Evolutionary conservation across 23 red algal species (phyloP).

Genomic region (Chondrus crispus): DNA sequence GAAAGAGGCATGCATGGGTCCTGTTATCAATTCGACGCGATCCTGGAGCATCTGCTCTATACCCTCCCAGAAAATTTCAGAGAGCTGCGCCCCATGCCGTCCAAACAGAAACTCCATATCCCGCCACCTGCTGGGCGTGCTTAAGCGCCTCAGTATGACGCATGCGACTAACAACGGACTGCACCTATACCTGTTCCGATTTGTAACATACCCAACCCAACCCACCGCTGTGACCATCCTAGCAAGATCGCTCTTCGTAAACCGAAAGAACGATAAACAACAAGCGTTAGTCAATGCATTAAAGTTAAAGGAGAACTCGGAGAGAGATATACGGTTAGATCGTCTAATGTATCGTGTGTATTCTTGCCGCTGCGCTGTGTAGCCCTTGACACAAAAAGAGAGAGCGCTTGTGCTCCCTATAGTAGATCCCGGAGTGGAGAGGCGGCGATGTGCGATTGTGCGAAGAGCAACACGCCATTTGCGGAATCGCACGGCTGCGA

Average conservation of each 20-base stretch:
- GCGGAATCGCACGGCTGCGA: no score
- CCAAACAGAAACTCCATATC: constrained; percentile 32
- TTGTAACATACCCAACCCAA: not conserved
- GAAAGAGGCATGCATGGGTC: no score
- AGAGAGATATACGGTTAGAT: not conserved
- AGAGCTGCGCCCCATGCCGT: not conserved
- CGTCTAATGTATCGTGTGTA: not conserved
- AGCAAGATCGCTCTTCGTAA: not conserved
- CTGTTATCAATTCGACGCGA: no score
- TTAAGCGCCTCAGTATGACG: not conserved
- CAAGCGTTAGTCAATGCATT: not conserved
- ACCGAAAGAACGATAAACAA: not conserved
- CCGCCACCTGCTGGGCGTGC: not conserved
- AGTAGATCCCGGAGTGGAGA: no score
- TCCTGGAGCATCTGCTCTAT: no score
- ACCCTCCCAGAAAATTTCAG: not conserved
- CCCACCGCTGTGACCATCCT: not conserved
- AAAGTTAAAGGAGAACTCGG: not conserved
- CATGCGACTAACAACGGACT: not conserved
- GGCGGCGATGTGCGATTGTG: no score
- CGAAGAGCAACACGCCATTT: no score
- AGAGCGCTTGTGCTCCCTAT: no score
- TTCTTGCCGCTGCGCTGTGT: not conserved
- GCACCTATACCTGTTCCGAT: not conserved
- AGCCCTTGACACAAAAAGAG: no score